phyloP scores from a whole-genome alignment of 164 flowering plant species.

The Cinnamomum micranthum region DNA sequence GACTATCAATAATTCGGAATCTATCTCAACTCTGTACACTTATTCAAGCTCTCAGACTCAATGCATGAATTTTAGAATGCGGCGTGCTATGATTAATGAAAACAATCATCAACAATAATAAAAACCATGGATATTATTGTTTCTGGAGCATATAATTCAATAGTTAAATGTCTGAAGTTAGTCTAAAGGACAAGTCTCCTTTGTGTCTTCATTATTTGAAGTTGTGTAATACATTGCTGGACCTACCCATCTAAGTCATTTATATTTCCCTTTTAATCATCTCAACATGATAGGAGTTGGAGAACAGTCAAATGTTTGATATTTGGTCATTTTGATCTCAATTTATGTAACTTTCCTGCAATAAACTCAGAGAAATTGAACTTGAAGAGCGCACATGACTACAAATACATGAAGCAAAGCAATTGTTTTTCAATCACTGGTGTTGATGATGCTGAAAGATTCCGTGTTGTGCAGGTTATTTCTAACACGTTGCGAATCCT shows the following conservation, averaged over 20 bases:
- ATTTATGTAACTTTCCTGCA: background rate
- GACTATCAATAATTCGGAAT: too few relatives aligned
- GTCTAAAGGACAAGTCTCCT: background rate
- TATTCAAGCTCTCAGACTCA: too few relatives aligned
- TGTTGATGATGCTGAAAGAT: slow-evolving; percentile 88
- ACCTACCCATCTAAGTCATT: too few relatives aligned
- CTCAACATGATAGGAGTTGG: background rate
- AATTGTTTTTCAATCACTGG: slow-evolving; percentile 67
- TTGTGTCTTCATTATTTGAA: background rate
- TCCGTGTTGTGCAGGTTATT: slow-evolving; percentile 63
- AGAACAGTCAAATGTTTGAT: background rate
- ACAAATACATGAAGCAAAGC: slow-evolving; percentile 87
- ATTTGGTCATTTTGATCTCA: background rate
- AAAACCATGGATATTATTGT: too few relatives aligned
- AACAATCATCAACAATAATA: too few relatives aligned
- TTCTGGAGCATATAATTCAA: too few relatives aligned
- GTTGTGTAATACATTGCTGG: background rate
- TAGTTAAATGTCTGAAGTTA: background rate
- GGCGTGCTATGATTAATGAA: too few relatives aligned
- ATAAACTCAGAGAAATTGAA: slow-evolving; percentile 66
- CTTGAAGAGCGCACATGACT: slow-evolving; percentile 63
- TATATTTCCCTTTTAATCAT: background rate
- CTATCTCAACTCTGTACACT: too few relatives aligned
- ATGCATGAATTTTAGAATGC: too few relatives aligned
- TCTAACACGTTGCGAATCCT: background rate